These are phyloP conservation scores for Cyclospora cayetanensis DNA, from an alignment of 169 alveolate species.

Conservation along the genomic window DNA sequence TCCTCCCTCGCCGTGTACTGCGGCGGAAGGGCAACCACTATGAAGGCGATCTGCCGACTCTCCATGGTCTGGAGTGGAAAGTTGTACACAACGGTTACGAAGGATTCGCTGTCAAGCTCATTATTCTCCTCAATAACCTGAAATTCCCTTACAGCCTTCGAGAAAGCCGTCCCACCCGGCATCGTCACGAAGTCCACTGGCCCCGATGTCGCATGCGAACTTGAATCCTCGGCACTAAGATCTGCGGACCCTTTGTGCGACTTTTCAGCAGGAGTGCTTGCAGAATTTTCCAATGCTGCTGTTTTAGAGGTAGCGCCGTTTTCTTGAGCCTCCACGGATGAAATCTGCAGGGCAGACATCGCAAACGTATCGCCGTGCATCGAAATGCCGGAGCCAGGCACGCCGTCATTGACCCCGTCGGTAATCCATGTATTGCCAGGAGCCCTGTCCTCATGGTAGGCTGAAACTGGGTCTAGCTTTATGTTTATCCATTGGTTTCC, in stretches of 20 bases:
- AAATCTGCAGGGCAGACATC: constrained; percentile 2
- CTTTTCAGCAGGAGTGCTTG: neutral
- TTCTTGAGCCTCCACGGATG: neutral
- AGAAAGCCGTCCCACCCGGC: neutral
- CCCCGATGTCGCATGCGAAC: neutral
- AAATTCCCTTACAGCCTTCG: constrained; percentile 22
- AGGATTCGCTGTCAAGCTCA: constrained; percentile 9
- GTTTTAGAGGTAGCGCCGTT: neutral
- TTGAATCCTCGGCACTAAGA: neutral
- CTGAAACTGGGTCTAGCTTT: neutral
- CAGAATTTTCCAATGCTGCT: neutral
- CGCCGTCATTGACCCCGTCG: neutral
- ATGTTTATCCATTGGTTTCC: neutral
- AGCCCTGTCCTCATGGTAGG: neutral
- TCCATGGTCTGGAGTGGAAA: constrained; percentile 61
- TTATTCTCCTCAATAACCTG: constrained; percentile 55
- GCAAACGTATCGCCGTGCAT: neutral
- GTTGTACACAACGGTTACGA: constrained; percentile 57
- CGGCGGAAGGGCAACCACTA: constrained; percentile 69
- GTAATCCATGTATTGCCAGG: neutral
- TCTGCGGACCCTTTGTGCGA: neutral
- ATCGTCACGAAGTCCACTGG: neutral
- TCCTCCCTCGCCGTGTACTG: constrained; percentile 30
- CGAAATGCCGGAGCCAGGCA: neutral
- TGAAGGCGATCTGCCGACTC: constrained; percentile 63